A percentile compares a stretch with the other conserved stretches of the same genome.
Evolutionary conservation across 2,329 filamentous ascomycete genomes (phyloP).

Genomic region (Aciculosporium take): DNA sequence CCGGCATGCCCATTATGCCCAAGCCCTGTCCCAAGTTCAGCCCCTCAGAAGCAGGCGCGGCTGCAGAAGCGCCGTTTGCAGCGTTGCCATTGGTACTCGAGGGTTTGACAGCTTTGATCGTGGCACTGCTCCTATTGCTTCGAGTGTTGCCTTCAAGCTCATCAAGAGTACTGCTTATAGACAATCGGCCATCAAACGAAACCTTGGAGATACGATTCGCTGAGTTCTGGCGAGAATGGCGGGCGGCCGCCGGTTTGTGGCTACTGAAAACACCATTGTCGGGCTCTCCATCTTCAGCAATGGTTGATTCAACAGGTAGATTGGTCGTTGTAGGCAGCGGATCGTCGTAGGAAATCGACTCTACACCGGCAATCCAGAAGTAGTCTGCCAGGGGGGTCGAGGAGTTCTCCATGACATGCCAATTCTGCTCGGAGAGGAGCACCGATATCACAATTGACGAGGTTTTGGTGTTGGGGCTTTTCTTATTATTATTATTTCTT

Average conservation of each 20-base stretch:
- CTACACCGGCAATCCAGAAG: constrained; percentile 62
- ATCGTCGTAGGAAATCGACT: constrained; percentile 52
- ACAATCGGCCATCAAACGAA: constrained; percentile 34
- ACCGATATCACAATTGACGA: background rate
- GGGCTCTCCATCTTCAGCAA: constrained; percentile 47
- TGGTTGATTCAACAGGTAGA: constrained; percentile 39
- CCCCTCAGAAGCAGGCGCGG: background rate
- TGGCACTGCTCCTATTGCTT: constrained; percentile 53
- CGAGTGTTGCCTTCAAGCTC: constrained; percentile 42
- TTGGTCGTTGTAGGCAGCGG: constrained; percentile 18
- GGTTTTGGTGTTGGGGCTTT: too few species aligned
- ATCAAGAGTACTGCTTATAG: constrained; percentile 40
- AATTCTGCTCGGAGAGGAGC: constrained; percentile 12
- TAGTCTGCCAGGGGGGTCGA: constrained; percentile 57
- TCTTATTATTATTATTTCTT: too few species aligned
- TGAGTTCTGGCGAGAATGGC: constrained; percentile 49
- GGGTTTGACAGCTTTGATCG: constrained; percentile 35
- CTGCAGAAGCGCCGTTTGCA: constrained; percentile 15
- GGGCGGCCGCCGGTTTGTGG: constrained; percentile 22
- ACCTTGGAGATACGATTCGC: constrained; percentile 43
- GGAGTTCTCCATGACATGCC: constrained; percentile 44
- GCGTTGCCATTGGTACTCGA: constrained; percentile 12
- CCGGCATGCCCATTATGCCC: constrained; percentile 25
- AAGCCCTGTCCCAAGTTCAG: background rate
- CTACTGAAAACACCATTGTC: constrained; percentile 25